Conservation (phyloP, 2,329 filamentous ascomycete genomes). For the Fusarium bactridioides region DNA sequence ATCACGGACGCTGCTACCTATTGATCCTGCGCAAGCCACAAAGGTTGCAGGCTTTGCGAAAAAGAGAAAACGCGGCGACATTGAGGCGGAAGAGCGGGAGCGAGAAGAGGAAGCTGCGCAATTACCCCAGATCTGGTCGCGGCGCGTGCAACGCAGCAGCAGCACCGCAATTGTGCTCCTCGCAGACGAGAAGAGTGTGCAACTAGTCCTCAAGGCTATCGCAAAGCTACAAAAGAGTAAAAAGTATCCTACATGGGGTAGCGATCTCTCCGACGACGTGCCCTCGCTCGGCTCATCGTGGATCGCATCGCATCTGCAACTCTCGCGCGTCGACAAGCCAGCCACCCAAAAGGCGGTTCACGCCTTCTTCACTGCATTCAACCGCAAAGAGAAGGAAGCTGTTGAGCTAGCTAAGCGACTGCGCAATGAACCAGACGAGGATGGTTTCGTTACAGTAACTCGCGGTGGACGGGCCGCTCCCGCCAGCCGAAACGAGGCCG, state of each 20-base stretch:
- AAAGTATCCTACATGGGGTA: constrained; percentile 73
- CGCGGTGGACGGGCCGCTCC: constrained; percentile 79
- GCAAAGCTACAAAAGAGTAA: constrained; percentile 68
- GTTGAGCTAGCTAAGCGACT: constrained; percentile 68
- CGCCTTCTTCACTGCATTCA: constrained; percentile 86
- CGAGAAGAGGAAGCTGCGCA: constrained; percentile 65
- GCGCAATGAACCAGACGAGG: constrained; percentile 86
- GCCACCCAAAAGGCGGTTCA: constrained; percentile 79
- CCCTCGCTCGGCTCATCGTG: constrained; percentile 65
- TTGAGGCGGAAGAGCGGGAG: constrained; percentile 64
- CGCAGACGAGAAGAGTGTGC: constrained; percentile 81
- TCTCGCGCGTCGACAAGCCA: constrained; percentile 74
- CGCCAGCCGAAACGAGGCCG: constrained; percentile 75
- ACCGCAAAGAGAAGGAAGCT: constrained; percentile 71
- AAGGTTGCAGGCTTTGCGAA: constrained; percentile 49
- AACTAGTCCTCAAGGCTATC: constrained; percentile 78
- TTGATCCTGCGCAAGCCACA: constrained; percentile 59
- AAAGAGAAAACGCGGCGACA: constrained; percentile 53
- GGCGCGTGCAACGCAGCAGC: constrained; percentile 74
- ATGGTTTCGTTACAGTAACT: constrained; percentile 93
- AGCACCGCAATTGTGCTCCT: constrained; percentile 83
- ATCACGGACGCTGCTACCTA: constrained; percentile 50
- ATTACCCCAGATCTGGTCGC: constrained; percentile 78
- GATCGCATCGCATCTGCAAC: constrained; percentile 71
- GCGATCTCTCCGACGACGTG: constrained; percentile 63